Conservation (phyloP, 306 rosid species). For the Lathyrus aphaca region DNA sequence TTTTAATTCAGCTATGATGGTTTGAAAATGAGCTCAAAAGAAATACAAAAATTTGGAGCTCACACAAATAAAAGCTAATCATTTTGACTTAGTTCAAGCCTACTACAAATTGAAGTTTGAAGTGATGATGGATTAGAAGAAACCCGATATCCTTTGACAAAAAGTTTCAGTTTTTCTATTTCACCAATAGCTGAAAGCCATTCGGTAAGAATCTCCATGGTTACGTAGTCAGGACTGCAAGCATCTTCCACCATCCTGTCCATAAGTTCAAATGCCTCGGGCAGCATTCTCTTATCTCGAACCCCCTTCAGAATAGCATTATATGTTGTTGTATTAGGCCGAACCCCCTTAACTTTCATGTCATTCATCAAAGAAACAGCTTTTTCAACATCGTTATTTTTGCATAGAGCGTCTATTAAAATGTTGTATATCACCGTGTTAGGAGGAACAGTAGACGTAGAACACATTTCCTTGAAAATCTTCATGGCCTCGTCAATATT, state of each 20-base stretch:
- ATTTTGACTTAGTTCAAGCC: constrained; percentile 24
- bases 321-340: constrained; percentile 60
- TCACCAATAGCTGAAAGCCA: constrained; percentile 70
- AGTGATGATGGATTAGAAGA: constrained; percentile 1
- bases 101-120: constrained; percentile 14
- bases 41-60: constrained; percentile 21
- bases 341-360: constrained; percentile 63
- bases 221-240: constrained; percentile 67
- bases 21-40: background rate
- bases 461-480: constrained; percentile 60
- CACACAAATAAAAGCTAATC: constrained; percentile 2
- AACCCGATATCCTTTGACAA: constrained; percentile 52
- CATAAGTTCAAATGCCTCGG: constrained; percentile 65
- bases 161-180: constrained; percentile 49
- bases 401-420: constrained; percentile 70
- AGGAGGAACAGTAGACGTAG: constrained; percentile 58
- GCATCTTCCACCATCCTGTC: constrained; percentile 67
- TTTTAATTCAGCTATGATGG: constrained; percentile 1
- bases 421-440: constrained; percentile 66
- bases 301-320: constrained; percentile 69
- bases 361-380: constrained; percentile 65
- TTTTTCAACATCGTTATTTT: constrained; percentile 46
- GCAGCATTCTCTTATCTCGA: constrained; percentile 49
- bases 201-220: constrained; percentile 76
- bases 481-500: constrained; percentile 62